Percentiles rank a stretch among this genome's conserved stretches.
These are phyloP conservation scores for Vigna unguiculata DNA, from an alignment of 306 rosid species.

Conservation along the genomic window DNA sequence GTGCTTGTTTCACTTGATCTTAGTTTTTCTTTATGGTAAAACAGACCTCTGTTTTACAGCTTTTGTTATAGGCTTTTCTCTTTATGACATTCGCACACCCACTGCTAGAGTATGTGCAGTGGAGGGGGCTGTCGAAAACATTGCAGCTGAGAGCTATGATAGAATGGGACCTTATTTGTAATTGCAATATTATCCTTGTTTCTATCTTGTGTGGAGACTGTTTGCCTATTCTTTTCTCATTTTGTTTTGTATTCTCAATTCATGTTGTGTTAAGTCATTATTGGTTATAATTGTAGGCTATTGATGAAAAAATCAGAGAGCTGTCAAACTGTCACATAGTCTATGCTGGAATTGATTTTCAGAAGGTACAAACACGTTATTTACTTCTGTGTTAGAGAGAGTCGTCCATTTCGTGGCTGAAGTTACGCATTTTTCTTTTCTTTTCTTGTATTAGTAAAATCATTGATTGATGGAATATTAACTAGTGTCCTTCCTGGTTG, in stretches of 20 bases:
- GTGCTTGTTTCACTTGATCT: constrained; percentile 1
- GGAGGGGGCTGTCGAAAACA: constrained; percentile 1
- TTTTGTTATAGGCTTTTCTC: neutral
- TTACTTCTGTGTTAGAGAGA: neutral
- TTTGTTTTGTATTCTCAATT: constrained; percentile 34
- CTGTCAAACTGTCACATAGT: constrained; percentile 96
- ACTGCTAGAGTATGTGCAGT: neutral
- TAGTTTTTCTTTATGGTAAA: neutral
- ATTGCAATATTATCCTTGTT: constrained; percentile 31
- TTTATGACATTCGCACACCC: neutral
- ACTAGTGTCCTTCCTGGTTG: neutral
- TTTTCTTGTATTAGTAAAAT: constrained; percentile 15
- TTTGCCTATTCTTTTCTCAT: constrained; percentile 5
- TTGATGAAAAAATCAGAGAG: constrained; percentile 95
- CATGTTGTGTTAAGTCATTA: constrained; percentile 27
- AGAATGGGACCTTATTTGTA: constrained; percentile 7
- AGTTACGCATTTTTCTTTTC: constrained; percentile 25
- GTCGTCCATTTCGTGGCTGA: neutral
- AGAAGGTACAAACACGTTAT: constrained; percentile 64
- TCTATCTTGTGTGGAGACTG: constrained; percentile 34
- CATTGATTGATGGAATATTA: constrained; percentile 29
- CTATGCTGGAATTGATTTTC: constrained; percentile 79
- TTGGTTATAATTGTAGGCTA: constrained; percentile 67
- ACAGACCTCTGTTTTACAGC: neutral
- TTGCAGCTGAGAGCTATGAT: constrained; percentile 3